These are phyloP conservation scores for Dryas alaskensis DNA, from an alignment of 306 rosid species.

Conservation along the genomic window DNA sequence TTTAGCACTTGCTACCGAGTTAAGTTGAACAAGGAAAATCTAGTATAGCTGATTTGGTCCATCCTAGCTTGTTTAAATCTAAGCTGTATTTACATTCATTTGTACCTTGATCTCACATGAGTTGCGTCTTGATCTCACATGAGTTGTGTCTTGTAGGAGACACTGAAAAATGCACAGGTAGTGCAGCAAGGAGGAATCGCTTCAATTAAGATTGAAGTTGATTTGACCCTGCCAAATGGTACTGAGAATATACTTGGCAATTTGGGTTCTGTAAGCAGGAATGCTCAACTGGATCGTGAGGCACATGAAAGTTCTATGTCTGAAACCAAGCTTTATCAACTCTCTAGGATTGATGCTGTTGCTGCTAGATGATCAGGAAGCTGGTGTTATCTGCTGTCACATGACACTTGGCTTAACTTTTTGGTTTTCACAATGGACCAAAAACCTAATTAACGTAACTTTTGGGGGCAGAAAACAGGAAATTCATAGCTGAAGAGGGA, in stretches of 20 bases:
- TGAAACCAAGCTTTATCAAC: slow-evolving; percentile 22
- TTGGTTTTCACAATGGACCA: background rate
- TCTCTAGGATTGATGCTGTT: slow-evolving; percentile 24
- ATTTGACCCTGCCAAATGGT: slow-evolving; percentile 7
- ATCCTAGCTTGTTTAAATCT: slow-evolving; percentile 2
- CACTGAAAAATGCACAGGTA: slow-evolving; percentile 14
- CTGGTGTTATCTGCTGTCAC: background rate
- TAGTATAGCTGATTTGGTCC: background rate
- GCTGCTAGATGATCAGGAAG: slow-evolving; percentile 25
- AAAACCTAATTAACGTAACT: background rate
- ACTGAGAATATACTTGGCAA: slow-evolving; percentile 9
- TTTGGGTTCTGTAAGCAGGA: slow-evolving; percentile 9
- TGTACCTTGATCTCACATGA: slow-evolving; percentile 1
- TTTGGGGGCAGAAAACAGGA: background rate
- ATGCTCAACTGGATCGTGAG: slow-evolving; percentile 13
- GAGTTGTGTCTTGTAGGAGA: slow-evolving; percentile 24
- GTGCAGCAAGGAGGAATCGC: slow-evolving; percentile 17
- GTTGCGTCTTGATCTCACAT: slow-evolving; percentile 4
- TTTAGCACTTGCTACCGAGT: background rate
- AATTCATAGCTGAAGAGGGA: slow-evolving; percentile 6
- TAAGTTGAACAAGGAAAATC: background rate
- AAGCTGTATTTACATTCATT: background rate
- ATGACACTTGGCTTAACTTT: background rate
- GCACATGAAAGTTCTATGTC: slow-evolving; percentile 23
- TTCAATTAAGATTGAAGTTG: slow-evolving; percentile 16